phyloP scores from a whole-genome alignment of 768 basidiomycete species.

The Lactarius akahatsu region DNA sequence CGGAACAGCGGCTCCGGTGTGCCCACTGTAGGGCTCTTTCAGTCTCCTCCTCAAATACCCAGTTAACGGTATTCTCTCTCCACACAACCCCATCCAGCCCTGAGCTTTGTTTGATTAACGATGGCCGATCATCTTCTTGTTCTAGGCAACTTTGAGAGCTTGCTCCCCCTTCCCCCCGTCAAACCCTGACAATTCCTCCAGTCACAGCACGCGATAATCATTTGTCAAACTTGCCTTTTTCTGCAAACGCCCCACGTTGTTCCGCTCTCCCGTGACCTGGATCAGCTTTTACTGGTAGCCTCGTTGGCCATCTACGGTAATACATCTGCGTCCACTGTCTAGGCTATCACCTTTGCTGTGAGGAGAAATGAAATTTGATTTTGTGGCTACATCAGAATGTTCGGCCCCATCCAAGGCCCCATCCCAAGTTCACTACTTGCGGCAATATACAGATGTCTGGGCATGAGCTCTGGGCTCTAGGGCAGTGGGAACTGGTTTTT shows the following conservation, averaged over 20 bases:
- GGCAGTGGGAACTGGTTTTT: neutral
- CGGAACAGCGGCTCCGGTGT: slow-evolving; percentile 16
- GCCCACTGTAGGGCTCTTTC: slow-evolving; percentile 4
- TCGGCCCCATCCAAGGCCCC: neutral
- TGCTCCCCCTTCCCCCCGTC: neutral
- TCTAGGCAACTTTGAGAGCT: slow-evolving; percentile 9
- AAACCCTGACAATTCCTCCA: neutral
- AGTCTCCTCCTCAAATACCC: slow-evolving; percentile 12
- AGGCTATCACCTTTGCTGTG: neutral
- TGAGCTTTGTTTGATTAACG: slow-evolving; percentile 13
- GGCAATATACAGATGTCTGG: neutral
- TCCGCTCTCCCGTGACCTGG: slow-evolving; percentile 17
- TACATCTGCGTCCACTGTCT: slow-evolving; percentile 5
- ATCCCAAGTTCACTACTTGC: neutral
- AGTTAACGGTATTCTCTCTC: slow-evolving; percentile 16
- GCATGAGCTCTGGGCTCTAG: neutral
- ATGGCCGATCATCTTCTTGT: slow-evolving; percentile 11
- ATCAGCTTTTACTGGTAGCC: neutral
- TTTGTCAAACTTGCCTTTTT: slow-evolving; percentile 13
- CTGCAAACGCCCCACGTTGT: slow-evolving; percentile 2
- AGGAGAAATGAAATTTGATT: neutral
- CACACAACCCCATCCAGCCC: slow-evolving; percentile 19
- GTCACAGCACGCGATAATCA: slow-evolving; percentile 1
- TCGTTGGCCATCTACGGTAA: slow-evolving; percentile 9
- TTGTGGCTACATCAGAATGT: neutral